Conservation (phyloP, 225 moss, liverwort and hornwort genomes). For the Straminergon stramineum region DNA sequence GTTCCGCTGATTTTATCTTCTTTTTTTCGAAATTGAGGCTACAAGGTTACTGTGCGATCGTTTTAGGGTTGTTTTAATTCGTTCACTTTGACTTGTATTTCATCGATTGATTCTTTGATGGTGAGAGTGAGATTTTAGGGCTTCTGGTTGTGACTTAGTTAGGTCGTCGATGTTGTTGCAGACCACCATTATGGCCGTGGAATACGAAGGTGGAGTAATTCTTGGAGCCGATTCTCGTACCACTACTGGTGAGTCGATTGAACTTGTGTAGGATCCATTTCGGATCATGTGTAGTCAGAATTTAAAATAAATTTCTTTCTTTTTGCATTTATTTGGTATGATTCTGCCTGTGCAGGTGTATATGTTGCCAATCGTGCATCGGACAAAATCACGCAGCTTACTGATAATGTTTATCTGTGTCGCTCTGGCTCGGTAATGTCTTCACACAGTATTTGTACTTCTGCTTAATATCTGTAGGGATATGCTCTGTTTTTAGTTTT, state of each 20-base stretch:
- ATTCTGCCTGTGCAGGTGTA: conserved; percentile 41
- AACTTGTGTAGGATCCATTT: neutral
- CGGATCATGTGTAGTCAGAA: neutral
- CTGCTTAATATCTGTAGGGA: neutral
- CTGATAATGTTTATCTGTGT: conserved; percentile 87
- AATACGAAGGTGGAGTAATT: conserved; percentile 83
- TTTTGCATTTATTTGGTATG: neutral
- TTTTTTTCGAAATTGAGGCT: neutral
- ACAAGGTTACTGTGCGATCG: neutral
- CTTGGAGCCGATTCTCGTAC: conserved; percentile 97
- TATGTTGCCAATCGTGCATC: conserved; percentile 97
- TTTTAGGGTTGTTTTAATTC: neutral
- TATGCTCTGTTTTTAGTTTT: neutral
- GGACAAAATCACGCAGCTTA: conserved; percentile 89
- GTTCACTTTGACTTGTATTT: neutral
- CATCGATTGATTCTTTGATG: neutral
- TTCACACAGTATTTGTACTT: neutral
- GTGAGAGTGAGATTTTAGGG: neutral
- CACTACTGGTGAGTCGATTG: conserved; percentile 59
- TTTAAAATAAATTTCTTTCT: neutral
- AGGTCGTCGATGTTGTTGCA: conserved; percentile 13
- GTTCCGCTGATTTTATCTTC: neutral
- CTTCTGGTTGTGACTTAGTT: neutral
- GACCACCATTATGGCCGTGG: conserved; percentile 99
- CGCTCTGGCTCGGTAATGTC: conserved; percentile 84